Percentiles rank a stretch among this genome's conserved stretches.
These are phyloP conservation scores for Rosa chinensis DNA, from an alignment of 306 rosid species.

Conservation along the genomic window DNA sequence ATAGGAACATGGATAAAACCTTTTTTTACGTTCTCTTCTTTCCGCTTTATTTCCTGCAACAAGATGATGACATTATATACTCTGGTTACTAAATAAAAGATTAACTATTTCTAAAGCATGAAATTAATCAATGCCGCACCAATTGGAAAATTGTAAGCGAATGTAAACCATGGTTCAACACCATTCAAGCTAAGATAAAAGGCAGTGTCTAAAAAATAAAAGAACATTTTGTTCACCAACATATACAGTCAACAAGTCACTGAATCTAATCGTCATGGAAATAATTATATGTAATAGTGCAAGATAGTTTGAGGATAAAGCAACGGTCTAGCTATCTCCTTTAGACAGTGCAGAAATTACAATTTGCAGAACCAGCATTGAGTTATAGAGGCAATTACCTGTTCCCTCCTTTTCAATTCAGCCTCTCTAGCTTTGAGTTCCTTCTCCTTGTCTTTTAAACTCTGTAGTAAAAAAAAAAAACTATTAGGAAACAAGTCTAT, in stretches of 20 bases:
- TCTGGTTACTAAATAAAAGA: slow-evolving; percentile 10
- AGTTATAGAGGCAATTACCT: slow-evolving; percentile 49
- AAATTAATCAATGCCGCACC: no score
- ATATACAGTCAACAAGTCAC: no score
- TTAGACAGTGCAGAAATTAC: neutral
- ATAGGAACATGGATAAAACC: slow-evolving; percentile 49
- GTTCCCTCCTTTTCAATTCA: slow-evolving; percentile 84
- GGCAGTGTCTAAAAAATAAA: neutral
- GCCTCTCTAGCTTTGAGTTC: slow-evolving; percentile 84
- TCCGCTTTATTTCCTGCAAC: slow-evolving; percentile 74
- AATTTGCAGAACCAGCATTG: neutral
- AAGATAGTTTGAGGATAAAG: no score
- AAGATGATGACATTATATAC: slow-evolving; percentile 28
- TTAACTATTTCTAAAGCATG: slow-evolving; percentile 9
- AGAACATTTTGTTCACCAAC: neutral
- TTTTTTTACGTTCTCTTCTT: slow-evolving; percentile 74
- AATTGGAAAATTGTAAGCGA: no score
- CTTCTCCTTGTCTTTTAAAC: slow-evolving; percentile 70
- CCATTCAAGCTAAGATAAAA: no score
- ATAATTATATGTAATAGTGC: no score
- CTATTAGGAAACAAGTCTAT: slow-evolving; percentile 8
- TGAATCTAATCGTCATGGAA: no score
- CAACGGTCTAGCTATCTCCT: no score
- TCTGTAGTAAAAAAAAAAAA: slow-evolving; percentile 39
- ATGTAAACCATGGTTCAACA: no score